Evolutionary conservation across 495 filamentous ascomycete genomes (phyloP).

Genomic region (Pyrenopolyporus hunteri): DNA sequence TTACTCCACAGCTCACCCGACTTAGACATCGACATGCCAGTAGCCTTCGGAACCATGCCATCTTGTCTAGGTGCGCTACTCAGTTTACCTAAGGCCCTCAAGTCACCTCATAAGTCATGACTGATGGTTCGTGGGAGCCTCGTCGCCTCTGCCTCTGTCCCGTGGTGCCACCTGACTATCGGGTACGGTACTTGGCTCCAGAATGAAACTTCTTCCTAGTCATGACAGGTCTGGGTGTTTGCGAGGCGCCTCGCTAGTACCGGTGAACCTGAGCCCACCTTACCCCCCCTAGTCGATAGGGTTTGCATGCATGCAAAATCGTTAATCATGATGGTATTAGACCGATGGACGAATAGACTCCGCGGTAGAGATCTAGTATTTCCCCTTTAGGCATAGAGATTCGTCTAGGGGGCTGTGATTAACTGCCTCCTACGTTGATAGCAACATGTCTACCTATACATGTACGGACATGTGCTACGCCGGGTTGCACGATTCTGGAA

Average conservation of each 20-base stretch:
- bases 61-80: constrained; percentile 7
- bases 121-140: constrained; percentile 5
- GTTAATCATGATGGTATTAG: constrained; percentile 8
- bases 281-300: constrained; percentile 5
- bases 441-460: too few relatives aligned
- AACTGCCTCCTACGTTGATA: not conserved
- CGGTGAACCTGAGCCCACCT: not conserved
- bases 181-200: constrained; percentile 21
- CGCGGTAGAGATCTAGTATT: constrained; percentile 12
- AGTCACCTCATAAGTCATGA: constrained; percentile 8
- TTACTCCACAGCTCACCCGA: constrained; percentile 20
- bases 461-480: constrained; percentile 25
- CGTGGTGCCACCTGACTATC: too few relatives aligned
- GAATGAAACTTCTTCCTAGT: constrained; percentile 23
- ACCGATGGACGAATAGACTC: constrained; percentile 16
- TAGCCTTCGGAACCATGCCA: constrained; percentile 24
- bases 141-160: constrained; percentile 15
- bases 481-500: constrained; percentile 14
- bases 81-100: too few relatives aligned
- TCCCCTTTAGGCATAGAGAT: constrained; percentile 31
- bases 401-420: constrained; percentile 1
- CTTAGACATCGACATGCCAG: constrained; percentile 20
- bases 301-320: constrained; percentile 14
- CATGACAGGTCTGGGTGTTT: constrained; percentile 12
- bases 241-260: constrained; percentile 7